Evolutionary conservation across 306 rosid species (phyloP).

Genomic region (Aeschynomene evenia): DNA sequence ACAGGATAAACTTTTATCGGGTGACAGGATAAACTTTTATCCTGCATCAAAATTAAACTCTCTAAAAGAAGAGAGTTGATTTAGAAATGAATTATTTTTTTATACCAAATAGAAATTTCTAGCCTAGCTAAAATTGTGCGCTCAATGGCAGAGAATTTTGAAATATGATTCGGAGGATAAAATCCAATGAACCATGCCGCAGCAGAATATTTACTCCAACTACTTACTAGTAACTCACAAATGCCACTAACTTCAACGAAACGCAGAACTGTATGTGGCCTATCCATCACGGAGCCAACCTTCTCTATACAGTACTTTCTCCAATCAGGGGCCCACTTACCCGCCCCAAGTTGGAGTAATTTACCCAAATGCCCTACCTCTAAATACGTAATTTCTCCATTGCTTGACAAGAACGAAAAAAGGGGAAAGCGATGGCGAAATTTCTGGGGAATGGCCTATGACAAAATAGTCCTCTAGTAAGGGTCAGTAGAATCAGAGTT

Average conservation of each 20-base stretch:
- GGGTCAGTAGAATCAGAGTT: constrained; percentile 4
- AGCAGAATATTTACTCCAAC: background rate
- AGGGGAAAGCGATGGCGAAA: background rate
- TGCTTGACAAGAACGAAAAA: too few relatives aligned
- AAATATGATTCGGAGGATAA: too few relatives aligned
- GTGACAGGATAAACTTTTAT: too few relatives aligned
- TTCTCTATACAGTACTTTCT: constrained; percentile 26
- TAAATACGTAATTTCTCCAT: background rate
- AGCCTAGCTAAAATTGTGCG: too few relatives aligned
- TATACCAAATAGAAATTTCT: too few relatives aligned
- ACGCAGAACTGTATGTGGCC: background rate
- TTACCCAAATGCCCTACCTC: constrained; percentile 30
- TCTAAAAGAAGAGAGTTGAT: too few relatives aligned
- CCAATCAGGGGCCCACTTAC: constrained; percentile 37
- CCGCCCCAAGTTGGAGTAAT: constrained; percentile 1
- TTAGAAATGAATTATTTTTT: too few relatives aligned
- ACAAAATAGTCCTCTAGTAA: background rate
- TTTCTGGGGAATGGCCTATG: background rate
- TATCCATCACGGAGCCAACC: background rate
- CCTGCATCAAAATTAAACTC: too few relatives aligned
- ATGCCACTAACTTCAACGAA: background rate
- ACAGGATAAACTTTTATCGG: too few relatives aligned
- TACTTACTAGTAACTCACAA: background rate
- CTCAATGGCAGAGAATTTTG: too few relatives aligned
- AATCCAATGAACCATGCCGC: background rate